phyloP scores from a whole-genome alignment of 108 stramenopile species.

The Heterococcus sp. region DNA sequence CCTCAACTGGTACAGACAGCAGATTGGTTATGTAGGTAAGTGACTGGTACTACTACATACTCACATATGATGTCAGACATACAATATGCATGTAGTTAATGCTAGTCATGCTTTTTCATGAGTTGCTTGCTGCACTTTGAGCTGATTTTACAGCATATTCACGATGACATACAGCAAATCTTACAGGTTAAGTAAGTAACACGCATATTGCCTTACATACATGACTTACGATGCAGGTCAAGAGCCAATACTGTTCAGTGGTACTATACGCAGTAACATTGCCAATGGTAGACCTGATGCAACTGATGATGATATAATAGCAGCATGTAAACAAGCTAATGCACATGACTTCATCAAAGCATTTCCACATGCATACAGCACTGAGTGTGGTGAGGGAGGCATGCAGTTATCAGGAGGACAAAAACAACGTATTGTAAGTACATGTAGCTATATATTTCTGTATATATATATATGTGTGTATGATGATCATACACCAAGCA shows the following conservation, averaged over 20 bases:
- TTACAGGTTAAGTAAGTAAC: no score
- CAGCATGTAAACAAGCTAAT: conserved; percentile 42
- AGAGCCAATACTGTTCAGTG: conserved; percentile 72
- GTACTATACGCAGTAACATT: conserved; percentile 79
- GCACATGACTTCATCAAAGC: conserved; percentile 56
- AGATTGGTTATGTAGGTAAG: conserved; percentile 74
- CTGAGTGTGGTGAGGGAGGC: conserved; percentile 68
- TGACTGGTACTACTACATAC: no score
- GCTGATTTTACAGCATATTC: no score
- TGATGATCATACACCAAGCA: no score
- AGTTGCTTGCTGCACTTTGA: no score
- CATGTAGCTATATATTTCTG: conserved; percentile 70
- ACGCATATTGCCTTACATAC: no score
- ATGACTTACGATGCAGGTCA: no score
- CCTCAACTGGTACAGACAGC: conserved; percentile 24
- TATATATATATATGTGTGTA: no score
- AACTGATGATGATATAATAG: conserved; percentile 29
- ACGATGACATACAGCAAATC: no score
- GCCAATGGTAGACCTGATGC: conserved; percentile 64
- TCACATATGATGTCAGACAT: no score
- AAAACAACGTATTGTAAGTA: conserved; percentile 79
- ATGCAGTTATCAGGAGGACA: conserved; percentile 86
- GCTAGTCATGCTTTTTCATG: no score
- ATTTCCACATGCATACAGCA: conserved; percentile 28
- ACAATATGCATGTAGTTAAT: no score